Conservation (phyloP, 2,329 filamentous ascomycete genomes). For the Microdochium trichocladiopsis region DNA sequence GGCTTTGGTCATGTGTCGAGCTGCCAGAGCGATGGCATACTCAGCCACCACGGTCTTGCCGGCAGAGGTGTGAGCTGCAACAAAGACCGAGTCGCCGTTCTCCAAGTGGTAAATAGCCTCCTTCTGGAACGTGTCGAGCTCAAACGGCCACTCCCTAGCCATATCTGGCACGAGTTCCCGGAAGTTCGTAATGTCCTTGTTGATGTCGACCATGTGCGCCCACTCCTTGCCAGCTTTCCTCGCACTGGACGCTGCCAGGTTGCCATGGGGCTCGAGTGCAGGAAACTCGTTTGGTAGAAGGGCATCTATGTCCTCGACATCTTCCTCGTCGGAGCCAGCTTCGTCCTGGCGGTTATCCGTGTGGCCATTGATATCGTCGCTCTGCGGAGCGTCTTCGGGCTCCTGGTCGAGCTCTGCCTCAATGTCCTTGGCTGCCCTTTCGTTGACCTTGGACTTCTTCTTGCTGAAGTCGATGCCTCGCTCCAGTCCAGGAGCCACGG, state of each 20-base stretch:
- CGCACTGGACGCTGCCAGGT: conserved; percentile 62
- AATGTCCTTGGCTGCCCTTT: conserved; percentile 57
- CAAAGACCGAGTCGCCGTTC: conserved; percentile 93
- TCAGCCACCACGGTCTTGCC: conserved; percentile 98
- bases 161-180: conserved; percentile 89
- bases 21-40: conserved; percentile 91
- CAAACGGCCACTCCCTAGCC: conserved; percentile 94
- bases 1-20: conserved; percentile 99
- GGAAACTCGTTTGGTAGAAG: conserved; percentile 90
- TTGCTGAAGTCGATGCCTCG: conserved; percentile 69
- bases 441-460: conserved; percentile 46
- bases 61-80: conserved; percentile 94
- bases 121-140: conserved; percentile 96
- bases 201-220: conserved; percentile 98
- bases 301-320: conserved; percentile 68
- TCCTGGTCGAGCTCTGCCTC: conserved; percentile 43
- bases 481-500: conserved; percentile 73
- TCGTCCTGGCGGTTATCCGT: conserved; percentile 13
- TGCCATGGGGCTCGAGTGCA: conserved; percentile 76
- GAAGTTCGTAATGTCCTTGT: conserved; percentile 90
- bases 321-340: conserved; percentile 29
- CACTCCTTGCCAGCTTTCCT: conserved; percentile 79
- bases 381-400: conserved; percentile 26
- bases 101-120: conserved; percentile 97
- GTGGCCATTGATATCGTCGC: conserved; percentile 16